Evolutionary conservation across 768 basidiomycete species (phyloP).

Genomic region (Xerocomus potaroensis): DNA sequence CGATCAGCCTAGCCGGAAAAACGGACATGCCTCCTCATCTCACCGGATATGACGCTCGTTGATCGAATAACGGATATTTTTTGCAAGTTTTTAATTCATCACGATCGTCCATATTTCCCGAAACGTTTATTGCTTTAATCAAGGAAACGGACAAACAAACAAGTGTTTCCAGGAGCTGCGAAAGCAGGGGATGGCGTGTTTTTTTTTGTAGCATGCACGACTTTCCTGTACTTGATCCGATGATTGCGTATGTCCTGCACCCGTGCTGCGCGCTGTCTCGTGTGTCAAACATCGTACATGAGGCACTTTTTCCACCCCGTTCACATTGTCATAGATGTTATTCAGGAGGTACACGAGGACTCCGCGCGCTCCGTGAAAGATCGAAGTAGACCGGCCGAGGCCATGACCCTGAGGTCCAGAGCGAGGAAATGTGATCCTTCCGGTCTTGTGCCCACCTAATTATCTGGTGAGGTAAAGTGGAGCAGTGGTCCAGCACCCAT

Average conservation of each 20-base stretch:
- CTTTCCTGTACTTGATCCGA: neutral
- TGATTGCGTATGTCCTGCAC: neutral
- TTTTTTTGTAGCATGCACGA: neutral
- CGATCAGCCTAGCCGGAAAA: too few relatives aligned
- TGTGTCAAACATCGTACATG: neutral
- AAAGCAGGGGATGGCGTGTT: too few relatives aligned
- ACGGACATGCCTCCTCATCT: too few relatives aligned
- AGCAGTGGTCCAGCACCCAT: neutral
- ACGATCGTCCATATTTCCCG: too few relatives aligned
- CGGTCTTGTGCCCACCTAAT: neutral
- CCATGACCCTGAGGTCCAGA: neutral
- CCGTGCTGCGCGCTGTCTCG: neutral
- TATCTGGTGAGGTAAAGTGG: too few relatives aligned
- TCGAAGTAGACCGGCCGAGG: neutral
- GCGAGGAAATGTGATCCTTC: neutral
- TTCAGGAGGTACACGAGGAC: conserved; percentile 7
- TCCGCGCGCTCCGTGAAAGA: neutral
- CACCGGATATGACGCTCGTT: too few relatives aligned
- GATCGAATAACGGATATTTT: too few relatives aligned
- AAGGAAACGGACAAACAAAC: too few relatives aligned
- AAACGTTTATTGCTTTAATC: too few relatives aligned
- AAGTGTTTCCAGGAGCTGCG: too few relatives aligned
- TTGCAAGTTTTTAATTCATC: too few relatives aligned
- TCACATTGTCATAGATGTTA: neutral
- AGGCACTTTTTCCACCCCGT: conserved; percentile 1